Conservation (phyloP, 2,329 filamentous ascomycete species). For the Ophiostoma sp. region DNA sequence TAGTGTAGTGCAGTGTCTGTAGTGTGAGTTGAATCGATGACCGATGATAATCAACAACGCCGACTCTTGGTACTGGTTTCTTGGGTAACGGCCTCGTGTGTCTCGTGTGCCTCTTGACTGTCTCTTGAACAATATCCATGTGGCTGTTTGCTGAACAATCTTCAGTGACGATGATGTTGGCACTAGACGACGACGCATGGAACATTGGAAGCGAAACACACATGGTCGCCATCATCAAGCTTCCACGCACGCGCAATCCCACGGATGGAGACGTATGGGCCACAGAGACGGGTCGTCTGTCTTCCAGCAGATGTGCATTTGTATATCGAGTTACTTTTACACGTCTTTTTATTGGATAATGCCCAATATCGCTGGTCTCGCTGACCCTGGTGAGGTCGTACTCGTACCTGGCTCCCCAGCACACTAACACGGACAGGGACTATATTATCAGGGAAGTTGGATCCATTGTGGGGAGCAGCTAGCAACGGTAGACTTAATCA, state of each 20-base stretch:
- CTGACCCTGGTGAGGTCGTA: not conserved
- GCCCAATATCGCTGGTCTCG: not conserved
- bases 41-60: not conserved
- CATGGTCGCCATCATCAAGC: not conserved
- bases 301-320: not conserved
- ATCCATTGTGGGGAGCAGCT: slow-evolving; percentile 5
- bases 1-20: not conserved
- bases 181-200: not conserved
- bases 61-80: not conserved
- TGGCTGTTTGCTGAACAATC: no score
- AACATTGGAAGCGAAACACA: not conserved
- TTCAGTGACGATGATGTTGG: no score
- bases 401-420: not conserved
- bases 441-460: not conserved
- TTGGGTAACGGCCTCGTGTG: not conserved
- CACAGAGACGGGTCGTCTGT: not conserved
- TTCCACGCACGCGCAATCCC: not conserved
- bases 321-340: not conserved
- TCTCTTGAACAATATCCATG: no score
- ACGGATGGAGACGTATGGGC: not conserved
- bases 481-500: not conserved
- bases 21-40: not conserved
- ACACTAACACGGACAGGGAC: slow-evolving; percentile 1
- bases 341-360: not conserved
- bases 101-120: not conserved